Evolutionary conservation across 768 basidiomycete genomes (phyloP).

Genomic region (Tulasnella sp.): DNA sequence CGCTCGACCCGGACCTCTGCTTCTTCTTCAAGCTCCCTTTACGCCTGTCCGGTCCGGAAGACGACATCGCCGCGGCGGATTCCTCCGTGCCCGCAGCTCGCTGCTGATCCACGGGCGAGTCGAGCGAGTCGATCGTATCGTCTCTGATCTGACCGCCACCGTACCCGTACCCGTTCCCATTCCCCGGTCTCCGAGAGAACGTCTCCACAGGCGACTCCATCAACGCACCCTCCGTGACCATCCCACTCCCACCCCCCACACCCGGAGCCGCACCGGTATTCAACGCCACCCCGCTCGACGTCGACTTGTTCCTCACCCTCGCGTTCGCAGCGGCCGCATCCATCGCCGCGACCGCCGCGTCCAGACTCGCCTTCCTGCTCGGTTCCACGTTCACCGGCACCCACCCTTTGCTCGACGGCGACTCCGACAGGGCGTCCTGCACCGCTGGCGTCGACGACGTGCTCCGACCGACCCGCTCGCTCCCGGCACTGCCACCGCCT

Average conservation of each 20-base stretch:
- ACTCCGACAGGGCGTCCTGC: neutral
- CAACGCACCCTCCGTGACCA: too few relatives aligned
- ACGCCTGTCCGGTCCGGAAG: neutral
- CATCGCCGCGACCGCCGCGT: neutral
- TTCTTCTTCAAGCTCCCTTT: neutral
- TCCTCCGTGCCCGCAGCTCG: neutral
- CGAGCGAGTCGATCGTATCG: neutral
- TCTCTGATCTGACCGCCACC: neutral
- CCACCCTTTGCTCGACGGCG: conserved; percentile 3
- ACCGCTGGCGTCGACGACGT: neutral
- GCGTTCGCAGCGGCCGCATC: neutral
- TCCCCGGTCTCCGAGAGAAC: neutral
- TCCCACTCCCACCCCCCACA: neutral
- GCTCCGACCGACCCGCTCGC: neutral
- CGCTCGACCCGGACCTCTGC: neutral
- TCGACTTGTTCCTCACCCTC: neutral
- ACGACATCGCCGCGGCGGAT: neutral
- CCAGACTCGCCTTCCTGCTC: neutral
- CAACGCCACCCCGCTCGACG: neutral
- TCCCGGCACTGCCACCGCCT: neutral
- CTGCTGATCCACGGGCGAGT: neutral
- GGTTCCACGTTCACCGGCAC: conserved; percentile 11
- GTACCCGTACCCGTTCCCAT: too few relatives aligned
- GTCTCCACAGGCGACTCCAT: neutral
- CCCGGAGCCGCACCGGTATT: neutral